A percentile compares a stretch with the other conserved stretches of the same genome.
phyloP scores from a whole-genome alignment of 2,329 filamentous ascomycete genomes.

The Blastomyces parvus region DNA sequence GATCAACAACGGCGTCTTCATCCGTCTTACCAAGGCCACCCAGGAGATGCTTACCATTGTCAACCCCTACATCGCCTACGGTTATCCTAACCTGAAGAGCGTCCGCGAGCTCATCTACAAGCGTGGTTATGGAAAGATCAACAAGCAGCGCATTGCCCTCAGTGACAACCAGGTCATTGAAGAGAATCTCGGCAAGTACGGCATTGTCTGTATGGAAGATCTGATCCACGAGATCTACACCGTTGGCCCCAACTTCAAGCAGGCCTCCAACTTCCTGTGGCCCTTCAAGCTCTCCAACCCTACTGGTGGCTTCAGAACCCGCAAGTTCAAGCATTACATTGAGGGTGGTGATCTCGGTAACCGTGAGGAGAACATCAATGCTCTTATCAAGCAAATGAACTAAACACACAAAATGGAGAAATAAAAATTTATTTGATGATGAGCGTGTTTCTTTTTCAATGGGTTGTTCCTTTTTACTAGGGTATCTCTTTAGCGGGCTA shows the following conservation, averaged over 20 bases:
- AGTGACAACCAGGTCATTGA: constrained; percentile 98
- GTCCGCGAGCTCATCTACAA: constrained; percentile 99
- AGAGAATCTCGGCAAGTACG: constrained; percentile 93
- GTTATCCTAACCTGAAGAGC: constrained; percentile 98
- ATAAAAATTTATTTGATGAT: background rate
- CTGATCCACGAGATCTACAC: constrained; percentile 99
- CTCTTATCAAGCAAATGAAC: constrained; percentile 96
- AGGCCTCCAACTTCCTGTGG: constrained; percentile 98
- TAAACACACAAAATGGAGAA: constrained; percentile 40
- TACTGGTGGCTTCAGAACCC: constrained; percentile 85
- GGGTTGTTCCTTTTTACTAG: constrained; percentile 7
- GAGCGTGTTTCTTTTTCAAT: background rate
- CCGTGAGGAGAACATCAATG: constrained; percentile 97
- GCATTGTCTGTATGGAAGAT: constrained; percentile 99
- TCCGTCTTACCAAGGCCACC: constrained; percentile 95
- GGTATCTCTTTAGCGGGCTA: constrained; percentile 10
- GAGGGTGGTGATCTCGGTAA: constrained; percentile 98
- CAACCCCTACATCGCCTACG: constrained; percentile 98
- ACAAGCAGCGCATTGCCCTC: constrained; percentile 94
- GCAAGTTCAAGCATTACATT: constrained; percentile 99
- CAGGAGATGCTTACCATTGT: constrained; percentile 95
- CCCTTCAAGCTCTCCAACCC: constrained; percentile 99
- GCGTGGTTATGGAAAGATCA: constrained; percentile 97
- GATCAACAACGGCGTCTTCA: constrained; percentile 99
- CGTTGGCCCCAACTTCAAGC: constrained; percentile 99